Conservation (phyloP, 768 basidiomycete species). For the Amyloporia xantha region DNA sequence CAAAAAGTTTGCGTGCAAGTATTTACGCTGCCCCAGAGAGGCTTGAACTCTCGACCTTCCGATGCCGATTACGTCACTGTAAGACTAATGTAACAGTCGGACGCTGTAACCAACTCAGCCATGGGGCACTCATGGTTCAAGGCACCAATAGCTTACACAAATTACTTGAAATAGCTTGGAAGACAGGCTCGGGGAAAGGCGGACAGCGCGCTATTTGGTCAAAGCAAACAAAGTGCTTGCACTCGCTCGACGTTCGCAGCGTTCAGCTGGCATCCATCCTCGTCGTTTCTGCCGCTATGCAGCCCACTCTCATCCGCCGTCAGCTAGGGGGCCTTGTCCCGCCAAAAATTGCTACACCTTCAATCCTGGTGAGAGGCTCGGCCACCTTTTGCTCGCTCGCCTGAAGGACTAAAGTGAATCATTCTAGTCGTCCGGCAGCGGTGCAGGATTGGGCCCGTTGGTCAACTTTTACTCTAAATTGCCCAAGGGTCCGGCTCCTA, state of each 20-base stretch:
- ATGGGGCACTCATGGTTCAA: slow-evolving; percentile 45
- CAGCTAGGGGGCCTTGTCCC: slow-evolving; percentile 83
- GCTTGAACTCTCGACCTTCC: slow-evolving; percentile 57
- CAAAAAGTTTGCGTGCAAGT: too few species aligned
- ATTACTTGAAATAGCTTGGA: too few species aligned
- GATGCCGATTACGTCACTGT: slow-evolving; percentile 9
- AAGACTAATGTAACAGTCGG: slow-evolving; percentile 49
- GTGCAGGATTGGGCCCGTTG: slow-evolving; percentile 73
- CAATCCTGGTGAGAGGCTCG: slow-evolving; percentile 62
- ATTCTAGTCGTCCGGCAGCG: slow-evolving; percentile 69
- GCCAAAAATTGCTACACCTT: slow-evolving; percentile 91
- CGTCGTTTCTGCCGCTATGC: slow-evolving; percentile 43
- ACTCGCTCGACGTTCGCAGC: not conserved
- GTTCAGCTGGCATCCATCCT: not conserved
- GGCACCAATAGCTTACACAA: too few species aligned
- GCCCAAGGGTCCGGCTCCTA: slow-evolving; percentile 77
- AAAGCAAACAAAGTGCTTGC: too few species aligned
- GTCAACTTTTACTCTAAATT: slow-evolving; percentile 97
- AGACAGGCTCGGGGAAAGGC: not conserved
- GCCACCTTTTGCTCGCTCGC: not conserved
- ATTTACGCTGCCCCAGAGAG: not conserved
- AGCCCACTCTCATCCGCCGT: slow-evolving; percentile 77
- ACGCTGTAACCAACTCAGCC: slow-evolving; percentile 76
- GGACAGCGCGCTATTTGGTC: not conserved
- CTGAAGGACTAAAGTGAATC: too few species aligned